Evolutionary conservation across 495 filamentous ascomycete species (phyloP), one percentile per base, ranked within the genome.

Genomic region (Corynascus novoguineensis): DNA sequence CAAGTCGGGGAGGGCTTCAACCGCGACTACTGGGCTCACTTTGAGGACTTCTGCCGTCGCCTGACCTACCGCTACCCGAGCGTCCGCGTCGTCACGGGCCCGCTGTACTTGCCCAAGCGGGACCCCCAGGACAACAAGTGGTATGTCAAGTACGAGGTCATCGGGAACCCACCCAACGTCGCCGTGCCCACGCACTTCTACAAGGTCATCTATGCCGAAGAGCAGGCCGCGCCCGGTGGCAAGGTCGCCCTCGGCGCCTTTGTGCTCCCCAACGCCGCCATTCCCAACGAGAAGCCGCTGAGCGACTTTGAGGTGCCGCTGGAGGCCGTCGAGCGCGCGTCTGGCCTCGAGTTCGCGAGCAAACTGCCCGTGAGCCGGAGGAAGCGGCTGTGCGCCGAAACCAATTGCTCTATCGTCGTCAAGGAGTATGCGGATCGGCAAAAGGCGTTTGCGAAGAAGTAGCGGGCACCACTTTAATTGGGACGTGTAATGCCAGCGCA

Each of bases 111-210:
- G 17, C 93, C 93, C 1, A 82, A 84, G 62, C 77, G 83, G 17
- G 89, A 92, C 50, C 74, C 83, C 7, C 61, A 71, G 6, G 93
- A 97, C 71, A 87, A 88, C 35, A 97, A 96, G 75, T 98, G 90
- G 88, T 83, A 91, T 58, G 91, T 97, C 41, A 84, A 78, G 34
- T 97, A 98, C 75, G 93, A 98, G 76, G 88, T 98, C n/a, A 93
- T 98, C 54, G 93, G 93, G 4, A 84, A 80, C 65, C 93, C 95
- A 51, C 95, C 93, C 3, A 97, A 90, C 66, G 84, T 98, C 19
- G 90, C 95, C 8, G 93, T 98, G 55, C 93, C 93, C 9, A 98
- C 93, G 24, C 93, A 98, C 69, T 98, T 98, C 77, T 98, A 93
- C 77, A 98, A 98, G 76, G 89, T 98, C 49, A 90, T 98, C 51